Evolutionary conservation across 2,329 filamentous ascomycete species (phyloP), one percentile per base, ranked within the genome.

Genomic region (Pseudofabraea citricarpa): DNA sequence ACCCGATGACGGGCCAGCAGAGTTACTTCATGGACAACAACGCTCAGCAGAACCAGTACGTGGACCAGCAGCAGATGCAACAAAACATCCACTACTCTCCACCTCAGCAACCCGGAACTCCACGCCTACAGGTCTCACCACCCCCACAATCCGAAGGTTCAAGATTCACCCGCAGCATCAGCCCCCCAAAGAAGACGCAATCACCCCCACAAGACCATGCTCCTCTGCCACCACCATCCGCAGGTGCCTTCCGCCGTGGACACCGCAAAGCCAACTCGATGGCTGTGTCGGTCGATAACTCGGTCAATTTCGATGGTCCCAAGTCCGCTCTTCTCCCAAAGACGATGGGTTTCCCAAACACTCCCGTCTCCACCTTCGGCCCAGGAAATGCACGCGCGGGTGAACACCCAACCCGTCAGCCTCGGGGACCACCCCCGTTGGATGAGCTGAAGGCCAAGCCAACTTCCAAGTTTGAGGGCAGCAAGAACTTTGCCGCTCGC

Each of bases 401-500:
- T 54, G 93, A 97, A 68, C 93, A 98, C 62, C 93, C 93, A 7
- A 71, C 88, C 41, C 90, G 93, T 46, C 93, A 98, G 67, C 93
- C 93, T 41, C 88, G 90, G 51, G 90, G 90, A 5, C 93, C 93
- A 19, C 93, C 93, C 12, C 82, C 87, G 12, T 76, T 97, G 40
- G 93, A 98, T 54, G 93, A 98, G 69, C 81, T 98, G 47, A 80
- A 85, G 59, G 77, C 84, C 16, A 93, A 90, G 68, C 93, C 93
- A 2, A 97, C 91, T 7, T 83, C 88, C 54, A 95, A 90, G 70
- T 81, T 91, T 51, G 91, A 97, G 64, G 93, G 91, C 19, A 96
- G 91, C 81, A 84, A 96, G 79, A 98, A 98, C 72, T 98, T 98
- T 68, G 86, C 87, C 9, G 83, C 90, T 44, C 90, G 93, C 49